Conservation (phyloP, 768 basidiomycete genomes). For the Lanmaoa pseudosensibilis region DNA sequence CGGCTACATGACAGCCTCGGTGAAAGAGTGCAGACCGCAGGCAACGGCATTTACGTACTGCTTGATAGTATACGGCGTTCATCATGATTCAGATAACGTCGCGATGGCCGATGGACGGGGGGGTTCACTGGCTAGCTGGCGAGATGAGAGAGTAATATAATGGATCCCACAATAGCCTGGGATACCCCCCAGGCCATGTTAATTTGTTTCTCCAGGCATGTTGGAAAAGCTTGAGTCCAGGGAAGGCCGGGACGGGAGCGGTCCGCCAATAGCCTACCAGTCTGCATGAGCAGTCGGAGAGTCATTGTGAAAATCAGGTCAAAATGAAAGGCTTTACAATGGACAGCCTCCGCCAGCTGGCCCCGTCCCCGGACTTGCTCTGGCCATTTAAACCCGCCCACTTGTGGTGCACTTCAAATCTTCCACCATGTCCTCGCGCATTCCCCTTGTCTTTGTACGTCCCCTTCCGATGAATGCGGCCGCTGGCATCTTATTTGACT, state of each 20-base stretch:
- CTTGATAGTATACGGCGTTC: constrained; percentile 52
- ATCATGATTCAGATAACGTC: constrained; percentile 27
- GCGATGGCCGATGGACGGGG: neutral
- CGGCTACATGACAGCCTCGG: constrained; percentile 33
- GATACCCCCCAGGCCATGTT: neutral
- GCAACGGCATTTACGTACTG: constrained; percentile 25
- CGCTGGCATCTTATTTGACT: too few relatives aligned
- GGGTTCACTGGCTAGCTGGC: neutral
- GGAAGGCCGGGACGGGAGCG: neutral
- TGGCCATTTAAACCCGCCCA: too few relatives aligned
- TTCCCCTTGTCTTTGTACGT: too few relatives aligned
- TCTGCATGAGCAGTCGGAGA: too few relatives aligned
- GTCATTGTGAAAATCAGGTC: too few relatives aligned
- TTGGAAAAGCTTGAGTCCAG: neutral
- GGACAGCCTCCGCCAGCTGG: too few relatives aligned
- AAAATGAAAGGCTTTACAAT: too few relatives aligned
- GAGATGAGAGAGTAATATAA: neutral
- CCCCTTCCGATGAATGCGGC: too few relatives aligned
- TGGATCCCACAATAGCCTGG: constrained; percentile 9
- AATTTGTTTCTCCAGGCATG: neutral
- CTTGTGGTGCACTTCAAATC: too few relatives aligned
- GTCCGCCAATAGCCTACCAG: too few relatives aligned
- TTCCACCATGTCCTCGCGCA: too few relatives aligned
- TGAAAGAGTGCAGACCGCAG: neutral
- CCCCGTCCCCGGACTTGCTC: too few relatives aligned